Base-by-base conservation (phyloP, 768 basidiomycete species). In the Butyriboletus loyo region DNA sequence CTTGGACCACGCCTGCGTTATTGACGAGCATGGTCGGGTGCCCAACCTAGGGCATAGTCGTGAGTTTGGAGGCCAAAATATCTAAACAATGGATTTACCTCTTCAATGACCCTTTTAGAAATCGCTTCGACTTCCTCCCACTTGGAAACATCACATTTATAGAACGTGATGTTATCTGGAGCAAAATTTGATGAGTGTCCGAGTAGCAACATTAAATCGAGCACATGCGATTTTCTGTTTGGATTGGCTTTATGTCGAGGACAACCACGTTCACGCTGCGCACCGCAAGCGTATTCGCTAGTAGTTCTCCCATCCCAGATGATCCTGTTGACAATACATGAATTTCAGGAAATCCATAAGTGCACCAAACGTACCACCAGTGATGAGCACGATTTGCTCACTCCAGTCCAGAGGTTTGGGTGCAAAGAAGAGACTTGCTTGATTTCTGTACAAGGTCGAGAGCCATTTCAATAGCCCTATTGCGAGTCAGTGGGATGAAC, bases 1-100 rank as follows among this genome's bases (percentile, higher is more conserved):
- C 93, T 71, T 94, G 90, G 24, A 89, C 91, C 52, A 97, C 85
- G 19, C 95, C 97, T 0, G 96, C 97, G 65, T 96, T 98, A 73
- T 98, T 98, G 60, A 99, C 76, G 22, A 99, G 73, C 35, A 98
- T 79, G 0, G 97, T 97, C 0, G 91, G 91, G 53, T 89, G 79
- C 4, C 92, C 95, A 47, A 96, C 77, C 91, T 95, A 60, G 30
- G 25, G 28, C 39, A 40, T 43, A 47, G 43, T 37, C 28, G 53
- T 55, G 22, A 50, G 31, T 25, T 34, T 25, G 21, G 21, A 27
- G 21, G 31, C 7, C 10, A 25, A 39, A 7, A 22, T 44, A 14
- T 45, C 14, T 30, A 14, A 15, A 6, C 24, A 46, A 30, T 11
- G 9, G 24, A 54, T 72, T 57, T 54, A 92, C 92, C 77, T 98